A percentile compares a stretch with the other conserved stretches of the same genome.
Conservation (phyloP, 177 flowering plant genomes). For the Vitis hybrid region DNA sequence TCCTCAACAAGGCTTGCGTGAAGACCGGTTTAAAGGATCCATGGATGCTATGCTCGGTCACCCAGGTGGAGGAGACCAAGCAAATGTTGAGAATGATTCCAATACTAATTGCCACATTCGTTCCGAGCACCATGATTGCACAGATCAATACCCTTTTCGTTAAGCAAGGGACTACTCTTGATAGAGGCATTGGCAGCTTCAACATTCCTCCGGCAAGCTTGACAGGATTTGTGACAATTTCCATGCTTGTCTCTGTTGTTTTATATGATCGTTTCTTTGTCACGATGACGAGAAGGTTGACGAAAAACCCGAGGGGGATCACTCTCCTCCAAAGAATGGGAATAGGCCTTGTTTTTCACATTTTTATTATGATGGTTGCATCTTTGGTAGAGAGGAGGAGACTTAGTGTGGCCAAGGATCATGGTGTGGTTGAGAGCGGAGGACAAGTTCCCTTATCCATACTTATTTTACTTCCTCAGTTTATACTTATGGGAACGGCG, state of each 20-base stretch:
- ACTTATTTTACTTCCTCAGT: conserved; percentile 70
- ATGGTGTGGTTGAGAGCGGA: conserved; percentile 34
- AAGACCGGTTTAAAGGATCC: conserved; percentile 43
- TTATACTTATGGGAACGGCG: conserved; percentile 64
- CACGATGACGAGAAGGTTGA: conserved; percentile 29
- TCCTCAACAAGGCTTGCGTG: conserved; percentile 78
- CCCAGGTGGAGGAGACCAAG: conserved; percentile 91
- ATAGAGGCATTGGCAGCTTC: conserved; percentile 46
- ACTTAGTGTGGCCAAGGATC: conserved; percentile 43
- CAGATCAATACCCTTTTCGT: conserved; percentile 61
- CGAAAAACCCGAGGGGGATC: conserved; percentile 70
- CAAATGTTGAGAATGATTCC: conserved; percentile 78
- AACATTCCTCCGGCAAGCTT: conserved; percentile 67
- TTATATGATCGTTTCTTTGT: conserved; percentile 59
- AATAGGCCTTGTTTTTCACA: conserved; percentile 52
- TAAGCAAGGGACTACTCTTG: conserved; percentile 69
- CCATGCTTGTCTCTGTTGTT: conserved; percentile 61
- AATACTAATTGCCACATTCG: conserved; percentile 45
- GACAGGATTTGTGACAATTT: conserved; percentile 49
- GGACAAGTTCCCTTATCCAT: conserved; percentile 52
- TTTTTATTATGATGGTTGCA: conserved; percentile 50
- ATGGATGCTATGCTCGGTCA: conserved; percentile 77
- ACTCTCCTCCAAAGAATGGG: conserved; percentile 69
- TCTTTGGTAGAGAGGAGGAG: conserved; percentile 44
- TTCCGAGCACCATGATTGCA: conserved; percentile 67